Evolutionary conservation across 1,139 yeast genomes (phyloP).

Genomic region (Hanseniaspora gamundiae): DNA sequence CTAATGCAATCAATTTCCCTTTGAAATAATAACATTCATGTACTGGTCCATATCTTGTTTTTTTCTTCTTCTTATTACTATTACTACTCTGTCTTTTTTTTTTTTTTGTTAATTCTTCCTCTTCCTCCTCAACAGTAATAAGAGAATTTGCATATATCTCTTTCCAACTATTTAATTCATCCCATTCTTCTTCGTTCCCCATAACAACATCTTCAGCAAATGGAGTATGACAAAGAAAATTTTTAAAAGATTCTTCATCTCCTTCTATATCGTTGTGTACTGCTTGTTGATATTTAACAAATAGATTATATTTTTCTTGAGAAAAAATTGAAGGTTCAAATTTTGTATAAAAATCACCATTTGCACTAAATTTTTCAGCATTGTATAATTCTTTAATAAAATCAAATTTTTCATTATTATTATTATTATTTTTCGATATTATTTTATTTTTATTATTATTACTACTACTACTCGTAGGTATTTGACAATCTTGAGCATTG

Average conservation of each 20-base stretch:
- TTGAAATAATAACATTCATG: conserved; percentile 73
- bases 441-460: conserved; percentile 4
- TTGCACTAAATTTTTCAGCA: conserved; percentile 19
- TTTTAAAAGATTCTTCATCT: conserved; percentile 35
- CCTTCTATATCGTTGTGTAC: conserved; percentile 59
- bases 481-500: conserved; percentile 2
- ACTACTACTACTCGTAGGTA: background rate
- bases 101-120: background rate
- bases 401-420: conserved; percentile 18
- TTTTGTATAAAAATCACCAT: conserved; percentile 32
- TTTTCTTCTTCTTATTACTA: conserved; percentile 7
- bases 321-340: conserved; percentile 45
- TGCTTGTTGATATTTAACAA: conserved; percentile 50
- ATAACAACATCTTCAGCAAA: conserved; percentile 28
- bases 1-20: conserved; percentile 56
- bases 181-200: conserved; percentile 20
- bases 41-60: conserved; percentile 33
- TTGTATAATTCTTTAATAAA: conserved; percentile 25
- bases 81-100: background rate
- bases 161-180: conserved; percentile 27
- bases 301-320: conserved; percentile 52
- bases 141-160: conserved; percentile 4
- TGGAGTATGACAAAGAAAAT: conserved; percentile 67
- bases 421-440: background rate
- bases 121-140: background rate